Conservation (phyloP, 2,329 filamentous ascomycete species). For the Hortaea sp. region DNA sequence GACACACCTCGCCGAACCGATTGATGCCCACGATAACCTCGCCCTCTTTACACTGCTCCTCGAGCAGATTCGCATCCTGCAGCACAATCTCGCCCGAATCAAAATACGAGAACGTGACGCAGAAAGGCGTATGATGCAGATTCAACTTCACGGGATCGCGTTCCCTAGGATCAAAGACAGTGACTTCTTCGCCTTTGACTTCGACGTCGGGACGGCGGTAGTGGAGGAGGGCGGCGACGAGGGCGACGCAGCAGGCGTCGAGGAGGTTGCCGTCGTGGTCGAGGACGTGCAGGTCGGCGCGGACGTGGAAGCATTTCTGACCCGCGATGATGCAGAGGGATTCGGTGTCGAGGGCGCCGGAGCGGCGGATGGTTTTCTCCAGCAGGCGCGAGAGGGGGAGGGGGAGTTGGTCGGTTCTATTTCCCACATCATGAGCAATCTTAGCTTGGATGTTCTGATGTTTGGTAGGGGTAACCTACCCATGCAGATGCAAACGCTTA, state of each 20-base stretch:
- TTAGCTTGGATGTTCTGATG: no score
- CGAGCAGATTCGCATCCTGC: conserved; percentile 61
- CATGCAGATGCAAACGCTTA: not conserved
- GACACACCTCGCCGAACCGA: conserved; percentile 79
- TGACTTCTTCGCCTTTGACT: conserved; percentile 74
- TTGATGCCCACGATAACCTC: conserved; percentile 79
- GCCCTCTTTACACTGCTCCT: conserved; percentile 66
- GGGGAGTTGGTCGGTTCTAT: conserved; percentile 45
- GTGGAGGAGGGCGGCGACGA: conserved; percentile 80
- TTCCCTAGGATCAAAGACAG: conserved; percentile 74
- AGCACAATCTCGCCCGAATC: conserved; percentile 58
- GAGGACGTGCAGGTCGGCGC: conserved; percentile 84
- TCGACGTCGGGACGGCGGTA: conserved; percentile 84
- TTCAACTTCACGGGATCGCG: conserved; percentile 82
- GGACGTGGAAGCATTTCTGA: conserved; percentile 81
- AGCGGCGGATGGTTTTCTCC: conserved; percentile 88
- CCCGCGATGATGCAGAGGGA: conserved; percentile 88
- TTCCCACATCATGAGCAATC: not conserved
- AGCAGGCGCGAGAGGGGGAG: conserved; percentile 77
- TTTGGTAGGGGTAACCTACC: not conserved
- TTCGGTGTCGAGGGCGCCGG: conserved; percentile 86
- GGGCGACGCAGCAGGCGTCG: conserved; percentile 74
- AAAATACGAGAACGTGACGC: conserved; percentile 81
- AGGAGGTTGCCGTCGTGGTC: conserved; percentile 85
- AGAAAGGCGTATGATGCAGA: conserved; percentile 85